Base-by-base conservation (phyloP, 2,329 filamentous ascomycete genomes). In the Verticillium tricorpus region DNA sequence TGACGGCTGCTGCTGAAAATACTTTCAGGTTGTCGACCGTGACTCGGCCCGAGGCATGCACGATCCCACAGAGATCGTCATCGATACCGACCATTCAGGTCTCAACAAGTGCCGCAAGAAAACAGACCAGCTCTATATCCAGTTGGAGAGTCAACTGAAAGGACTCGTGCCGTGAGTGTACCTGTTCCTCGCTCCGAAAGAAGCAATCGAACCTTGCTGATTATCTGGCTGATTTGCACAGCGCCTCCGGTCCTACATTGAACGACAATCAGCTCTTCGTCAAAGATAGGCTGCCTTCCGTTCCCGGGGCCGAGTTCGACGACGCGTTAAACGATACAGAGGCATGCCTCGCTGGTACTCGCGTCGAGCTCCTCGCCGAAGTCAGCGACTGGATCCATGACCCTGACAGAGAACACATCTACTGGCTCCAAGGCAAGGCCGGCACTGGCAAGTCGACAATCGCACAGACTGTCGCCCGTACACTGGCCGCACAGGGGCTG, bases 361-460 rank as follows among this genome's bases (percentile, higher is more conserved):
- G 72, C 59, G 62, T 66, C 2, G 66, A 75, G 0, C 68, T 79
- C 5, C 68, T 76, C 1, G 19, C 58, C 1, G 8, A 70, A 4
- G 72, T 78, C 25, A n/a, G 37, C 8, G 34, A 64, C 4, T 78
- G 73, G 76, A 66, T 39, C 5, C 37, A 17, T 17, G 37, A 39
- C 17, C 37, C 37, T 17, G 37, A 39, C 17, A 45, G 59, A 22
- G 61, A 73, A 34, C 31, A 63, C 19, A 69, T 77, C 3, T 75
- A 74, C 59, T 78, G 71, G 75, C 67, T 78, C 1, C 71, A 72
- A 11, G 75, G 74, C 5, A 74, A 75, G 69, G 76, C 74, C 1
- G 75, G 76, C 1, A 77, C 73, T 0, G 75, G 76, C 1, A 78
- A 78, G 57, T 78, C 76, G 0, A 78, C 74, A 8, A 73, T 78